Conservation (phyloP, 2,329 filamentous ascomycete genomes). For the Cladosporium velox region DNA sequence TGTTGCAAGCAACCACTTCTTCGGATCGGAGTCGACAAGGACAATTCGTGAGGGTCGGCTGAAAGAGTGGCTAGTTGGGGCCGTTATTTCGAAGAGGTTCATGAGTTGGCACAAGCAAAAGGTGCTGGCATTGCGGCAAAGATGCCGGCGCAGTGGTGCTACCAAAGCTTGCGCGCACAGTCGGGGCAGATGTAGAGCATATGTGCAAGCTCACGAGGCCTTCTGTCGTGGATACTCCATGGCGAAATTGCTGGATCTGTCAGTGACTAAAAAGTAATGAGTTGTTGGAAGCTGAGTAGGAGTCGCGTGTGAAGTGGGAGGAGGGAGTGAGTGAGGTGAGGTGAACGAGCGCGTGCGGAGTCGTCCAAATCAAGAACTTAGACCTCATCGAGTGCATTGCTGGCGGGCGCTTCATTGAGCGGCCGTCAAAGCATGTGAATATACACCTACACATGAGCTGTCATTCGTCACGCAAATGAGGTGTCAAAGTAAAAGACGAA, state of each 20-base stretch:
- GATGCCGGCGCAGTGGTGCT: neutral
- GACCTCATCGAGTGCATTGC: neutral
- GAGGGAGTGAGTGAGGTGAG: neutral
- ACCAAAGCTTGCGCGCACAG: neutral
- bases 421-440: neutral
- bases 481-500: neutral
- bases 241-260: neutral
- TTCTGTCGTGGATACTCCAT: neutral
- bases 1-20: neutral
- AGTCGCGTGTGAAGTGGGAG: neutral
- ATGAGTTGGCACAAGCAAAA: neutral
- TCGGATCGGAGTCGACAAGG: neutral
- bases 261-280: neutral
- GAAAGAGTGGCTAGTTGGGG: neutral
- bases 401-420: neutral
- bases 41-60: neutral
- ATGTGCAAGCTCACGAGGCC: neutral
- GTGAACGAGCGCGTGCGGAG: neutral
- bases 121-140: neutral
- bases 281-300: neutral
- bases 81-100: neutral
- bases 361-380: neutral
- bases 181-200: neutral
- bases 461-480: neutral
- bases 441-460: neutral